phyloP scores from a whole-genome alignment of 352 stramenopile species.

The Saprolegnia parasitica region DNA sequence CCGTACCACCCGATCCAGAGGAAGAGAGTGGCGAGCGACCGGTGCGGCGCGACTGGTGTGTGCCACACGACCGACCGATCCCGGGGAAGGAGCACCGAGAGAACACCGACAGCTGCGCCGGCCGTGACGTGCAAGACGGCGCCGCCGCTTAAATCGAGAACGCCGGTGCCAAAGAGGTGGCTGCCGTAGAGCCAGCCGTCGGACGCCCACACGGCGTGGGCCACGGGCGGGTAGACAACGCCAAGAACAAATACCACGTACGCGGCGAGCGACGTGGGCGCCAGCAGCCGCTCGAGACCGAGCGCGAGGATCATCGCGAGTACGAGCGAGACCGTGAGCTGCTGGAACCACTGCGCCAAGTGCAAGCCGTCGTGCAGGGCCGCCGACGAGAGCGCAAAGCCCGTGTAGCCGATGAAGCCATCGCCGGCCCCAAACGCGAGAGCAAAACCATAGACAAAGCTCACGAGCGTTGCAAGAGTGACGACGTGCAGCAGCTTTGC shows the following conservation, averaged over 20 bases:
- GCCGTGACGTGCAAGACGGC: constrained; percentile 12
- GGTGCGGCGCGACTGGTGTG: neutral
- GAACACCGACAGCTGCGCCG: constrained; percentile 4
- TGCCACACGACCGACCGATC: neutral
- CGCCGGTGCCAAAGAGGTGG: constrained; percentile 3
- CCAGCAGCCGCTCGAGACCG: neutral
- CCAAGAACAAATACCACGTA: constrained; percentile 15
- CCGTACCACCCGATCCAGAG: constrained; percentile 20
- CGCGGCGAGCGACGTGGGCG: neutral
- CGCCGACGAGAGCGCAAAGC: neutral
- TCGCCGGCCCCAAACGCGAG: constrained; percentile 4
- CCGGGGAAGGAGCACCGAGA: neutral
- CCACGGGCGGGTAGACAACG: constrained; percentile 15
- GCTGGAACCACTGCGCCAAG: constrained; percentile 17
- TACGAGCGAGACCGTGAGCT: neutral
- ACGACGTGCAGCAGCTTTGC: neutral
- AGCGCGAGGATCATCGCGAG: constrained; percentile 3
- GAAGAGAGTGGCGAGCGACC: neutral
- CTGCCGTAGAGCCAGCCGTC: neutral
- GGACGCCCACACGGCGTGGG: constrained; percentile 24
- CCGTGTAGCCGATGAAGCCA: neutral
- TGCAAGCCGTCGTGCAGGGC: neutral
- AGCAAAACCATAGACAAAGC: constrained; percentile 20
- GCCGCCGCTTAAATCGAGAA: constrained; percentile 11
- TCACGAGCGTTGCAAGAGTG: neutral